phyloP scores from a whole-genome alignment of 192 early-diverging fungal species.

The Thamnidium elegans region DNA sequence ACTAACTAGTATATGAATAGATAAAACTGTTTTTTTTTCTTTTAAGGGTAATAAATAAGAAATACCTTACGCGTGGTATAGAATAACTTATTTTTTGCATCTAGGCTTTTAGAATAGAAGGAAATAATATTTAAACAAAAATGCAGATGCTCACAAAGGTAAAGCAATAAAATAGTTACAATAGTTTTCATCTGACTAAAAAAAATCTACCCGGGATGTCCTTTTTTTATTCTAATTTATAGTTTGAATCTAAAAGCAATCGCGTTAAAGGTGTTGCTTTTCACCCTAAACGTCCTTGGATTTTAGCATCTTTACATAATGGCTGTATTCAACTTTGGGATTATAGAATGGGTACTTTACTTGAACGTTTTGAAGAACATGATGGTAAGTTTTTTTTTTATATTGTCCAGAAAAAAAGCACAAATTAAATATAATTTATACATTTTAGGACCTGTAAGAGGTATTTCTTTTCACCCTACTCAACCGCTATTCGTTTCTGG shows the following conservation, averaged over 20 bases:
- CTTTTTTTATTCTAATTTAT: slow-evolving; percentile 22
- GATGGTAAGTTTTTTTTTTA: slow-evolving; percentile 70
- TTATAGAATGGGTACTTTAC: slow-evolving; percentile 97
- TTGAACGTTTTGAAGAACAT: slow-evolving; percentile 99
- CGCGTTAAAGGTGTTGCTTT: slow-evolving; percentile 95
- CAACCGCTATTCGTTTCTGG: slow-evolving; percentile 97
- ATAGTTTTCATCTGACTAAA: neutral
- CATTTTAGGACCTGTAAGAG: slow-evolving; percentile 86
- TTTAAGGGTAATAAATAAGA: no score
- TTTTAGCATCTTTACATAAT: slow-evolving; percentile 95
- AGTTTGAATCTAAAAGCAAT: slow-evolving; percentile 99
- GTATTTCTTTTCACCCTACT: slow-evolving; percentile 92
- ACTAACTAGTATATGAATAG: no score
- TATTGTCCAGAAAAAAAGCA: neutral
- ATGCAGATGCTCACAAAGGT: slow-evolving; percentile 85
- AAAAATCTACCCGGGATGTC: neutral
- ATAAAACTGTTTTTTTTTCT: no score
- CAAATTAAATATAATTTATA: neutral
- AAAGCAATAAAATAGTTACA: slow-evolving; percentile 30
- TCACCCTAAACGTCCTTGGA: slow-evolving; percentile 98
- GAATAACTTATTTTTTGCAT: no score
- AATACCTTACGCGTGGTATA: no score
- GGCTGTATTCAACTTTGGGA: slow-evolving; percentile 99
- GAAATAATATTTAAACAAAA: slow-evolving; percentile 13
- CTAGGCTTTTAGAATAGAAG: no score